These are phyloP conservation scores for Bombardia bombarda DNA, from an alignment of 495 filamentous ascomycete species.

Conservation along the genomic window DNA sequence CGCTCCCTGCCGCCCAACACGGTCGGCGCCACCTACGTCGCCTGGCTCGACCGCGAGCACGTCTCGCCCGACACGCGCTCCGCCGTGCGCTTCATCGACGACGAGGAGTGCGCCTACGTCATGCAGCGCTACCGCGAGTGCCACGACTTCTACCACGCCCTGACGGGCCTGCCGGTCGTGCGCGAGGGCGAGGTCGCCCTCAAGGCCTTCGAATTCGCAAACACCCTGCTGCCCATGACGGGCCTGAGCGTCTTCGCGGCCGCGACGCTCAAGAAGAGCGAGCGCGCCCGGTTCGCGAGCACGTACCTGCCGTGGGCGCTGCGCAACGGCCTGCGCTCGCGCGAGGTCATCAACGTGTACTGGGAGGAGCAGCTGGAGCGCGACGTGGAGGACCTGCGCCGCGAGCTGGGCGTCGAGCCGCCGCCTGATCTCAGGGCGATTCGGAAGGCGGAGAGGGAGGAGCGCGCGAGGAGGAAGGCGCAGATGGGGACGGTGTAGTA, in stretches of 20 bases:
- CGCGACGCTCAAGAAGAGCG: slow-evolving; percentile 66
- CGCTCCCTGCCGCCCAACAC: slow-evolving; percentile 63
- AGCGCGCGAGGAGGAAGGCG: slow-evolving; percentile 48
- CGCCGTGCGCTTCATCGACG: slow-evolving; percentile 79
- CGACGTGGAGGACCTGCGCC: slow-evolving; percentile 68
- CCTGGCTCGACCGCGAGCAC: slow-evolving; percentile 86
- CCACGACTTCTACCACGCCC: slow-evolving; percentile 96
- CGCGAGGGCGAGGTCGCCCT: slow-evolving; percentile 90
- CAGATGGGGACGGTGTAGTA: background rate
- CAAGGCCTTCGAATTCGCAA: slow-evolving; percentile 94
- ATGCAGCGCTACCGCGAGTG: slow-evolving; percentile 98
- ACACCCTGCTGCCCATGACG: slow-evolving; percentile 92
- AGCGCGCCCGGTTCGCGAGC: slow-evolving; percentile 62
- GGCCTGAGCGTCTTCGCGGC: slow-evolving; percentile 59
- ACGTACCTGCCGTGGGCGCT: slow-evolving; percentile 89
- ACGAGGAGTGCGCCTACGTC: slow-evolving; percentile 92
- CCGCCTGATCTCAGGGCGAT: slow-evolving; percentile 85
- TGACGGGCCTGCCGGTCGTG: slow-evolving; percentile 86
- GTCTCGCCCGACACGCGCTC: slow-evolving; percentile 86
- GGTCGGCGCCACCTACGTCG: slow-evolving; percentile 76
- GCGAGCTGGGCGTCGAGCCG: slow-evolving; percentile 70
- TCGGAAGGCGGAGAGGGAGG: slow-evolving; percentile 57
- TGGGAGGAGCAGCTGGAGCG: slow-evolving; percentile 94
- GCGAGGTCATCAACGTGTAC: slow-evolving; percentile 92
- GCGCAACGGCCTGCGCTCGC: slow-evolving; percentile 63